Conservation (phyloP, 306 rosid genomes). For the Pterocarpus macrocarpus region DNA sequence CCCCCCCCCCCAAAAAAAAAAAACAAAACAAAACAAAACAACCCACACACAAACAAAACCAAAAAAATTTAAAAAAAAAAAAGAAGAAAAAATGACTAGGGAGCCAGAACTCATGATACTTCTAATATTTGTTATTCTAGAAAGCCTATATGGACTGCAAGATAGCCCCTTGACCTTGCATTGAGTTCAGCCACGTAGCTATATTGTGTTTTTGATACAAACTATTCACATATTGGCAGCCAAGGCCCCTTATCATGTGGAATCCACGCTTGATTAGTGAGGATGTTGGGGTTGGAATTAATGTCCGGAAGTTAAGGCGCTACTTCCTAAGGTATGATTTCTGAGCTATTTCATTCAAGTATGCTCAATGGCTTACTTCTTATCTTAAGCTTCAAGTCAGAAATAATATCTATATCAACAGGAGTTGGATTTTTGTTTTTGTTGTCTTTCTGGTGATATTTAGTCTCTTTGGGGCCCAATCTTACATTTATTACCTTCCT, state of each 20-base stretch:
- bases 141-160: constrained; percentile 26
- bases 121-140: constrained; percentile 27
- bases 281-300: constrained; percentile 96
- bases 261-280: constrained; percentile 91
- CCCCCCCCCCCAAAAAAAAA: background rate
- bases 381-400: constrained; percentile 37
- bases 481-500: constrained; percentile 15
- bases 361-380: constrained; percentile 23
- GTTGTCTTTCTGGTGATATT: background rate
- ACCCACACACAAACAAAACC: too few relatives aligned
- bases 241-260: constrained; percentile 98
- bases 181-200: background rate
- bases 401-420: constrained; percentile 26
- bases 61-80: too few relatives aligned
- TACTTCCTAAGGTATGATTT: constrained; percentile 79
- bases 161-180: constrained; percentile 7
- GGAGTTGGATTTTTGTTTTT: constrained; percentile 26
- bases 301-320: constrained; percentile 83
- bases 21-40: background rate
- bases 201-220: constrained; percentile 7
- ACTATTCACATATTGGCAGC: constrained; percentile 60
- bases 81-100: background rate
- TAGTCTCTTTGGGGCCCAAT: background rate
- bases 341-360: constrained; percentile 16
- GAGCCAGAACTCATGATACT: background rate